Evolutionary conservation across 768 basidiomycete species (phyloP).

Genomic region (Pleurotus salmoneostramineus): DNA sequence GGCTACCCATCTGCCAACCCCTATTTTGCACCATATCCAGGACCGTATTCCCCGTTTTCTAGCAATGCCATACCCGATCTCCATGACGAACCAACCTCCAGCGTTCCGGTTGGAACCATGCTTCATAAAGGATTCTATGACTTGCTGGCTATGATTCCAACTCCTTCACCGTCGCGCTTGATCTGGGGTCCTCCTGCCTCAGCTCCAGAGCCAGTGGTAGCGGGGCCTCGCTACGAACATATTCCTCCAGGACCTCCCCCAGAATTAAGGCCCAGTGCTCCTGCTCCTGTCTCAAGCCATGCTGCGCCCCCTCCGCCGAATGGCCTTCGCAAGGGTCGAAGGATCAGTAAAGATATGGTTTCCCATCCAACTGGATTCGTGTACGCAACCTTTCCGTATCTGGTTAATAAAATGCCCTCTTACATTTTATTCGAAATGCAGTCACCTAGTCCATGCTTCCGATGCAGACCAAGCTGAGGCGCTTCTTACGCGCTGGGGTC

Average conservation of each 20-base stretch:
- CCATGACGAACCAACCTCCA: slow-evolving; percentile 40
- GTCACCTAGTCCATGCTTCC: slow-evolving; percentile 88
- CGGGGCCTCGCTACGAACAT: slow-evolving; percentile 71
- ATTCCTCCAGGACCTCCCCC: slow-evolving; percentile 29
- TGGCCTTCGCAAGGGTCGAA: slow-evolving; percentile 47
- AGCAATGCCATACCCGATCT: slow-evolving; percentile 31
- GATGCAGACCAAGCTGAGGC: slow-evolving; percentile 88
- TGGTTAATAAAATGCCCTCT: slow-evolving; percentile 7
- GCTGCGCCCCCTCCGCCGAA: slow-evolving; percentile 25
- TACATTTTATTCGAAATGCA: slow-evolving; percentile 26
- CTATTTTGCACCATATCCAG: slow-evolving; percentile 31
- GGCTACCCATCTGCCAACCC: slow-evolving; percentile 28
- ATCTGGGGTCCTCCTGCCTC: slow-evolving; percentile 45
- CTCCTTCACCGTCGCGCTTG: slow-evolving; percentile 63
- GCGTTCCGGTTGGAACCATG: slow-evolving; percentile 64
- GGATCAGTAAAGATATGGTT: slow-evolving; percentile 87
- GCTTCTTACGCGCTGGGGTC: slow-evolving; percentile 82
- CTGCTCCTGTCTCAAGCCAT: not conserved
- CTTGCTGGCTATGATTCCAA: slow-evolving; percentile 74
- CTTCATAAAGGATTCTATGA: slow-evolving; percentile 92
- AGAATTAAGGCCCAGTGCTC: slow-evolving; percentile 13
- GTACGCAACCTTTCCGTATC: slow-evolving; percentile 45
- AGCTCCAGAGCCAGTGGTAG: slow-evolving; percentile 39
- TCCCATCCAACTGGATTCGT: slow-evolving; percentile 79
- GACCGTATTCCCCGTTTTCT: slow-evolving; percentile 34